Base-by-base conservation (phyloP, 768 basidiomycete genomes). In the Flagelloscypha sp. region DNA sequence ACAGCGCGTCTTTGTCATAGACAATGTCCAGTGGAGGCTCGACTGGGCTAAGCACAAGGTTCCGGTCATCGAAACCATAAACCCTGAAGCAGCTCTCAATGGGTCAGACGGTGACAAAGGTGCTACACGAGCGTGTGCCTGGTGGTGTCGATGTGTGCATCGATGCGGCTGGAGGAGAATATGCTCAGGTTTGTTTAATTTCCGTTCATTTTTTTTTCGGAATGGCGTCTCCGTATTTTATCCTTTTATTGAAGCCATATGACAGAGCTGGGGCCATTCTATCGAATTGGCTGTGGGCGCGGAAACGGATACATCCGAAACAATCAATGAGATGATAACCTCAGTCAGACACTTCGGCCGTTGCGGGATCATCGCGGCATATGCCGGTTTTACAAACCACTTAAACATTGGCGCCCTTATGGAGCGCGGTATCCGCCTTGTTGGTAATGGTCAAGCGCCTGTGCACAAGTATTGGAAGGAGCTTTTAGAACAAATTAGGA, bases 401-500 rank as follows among this genome's bases (percentile, higher is more conserved):
- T 67, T 81, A 52, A 80, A 79, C 49, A 59, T 86, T 34, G 81
- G 83, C 6, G 76, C 82, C 0, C 47, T 86, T 20, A 85, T 85
- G 82, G 80, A 86, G 62, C 79, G 79, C 54, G 82, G 82, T 7
- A 58, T 81, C 12, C 60, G 78, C 42, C 62, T 84, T 33, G 79
- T 82, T 46, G 81, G 80, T 6, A 79, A 80, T 43, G 80, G 80
- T 1, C 81, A 85, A 59, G 79, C 80, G 0, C 83, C 82, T 3
- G 78, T 83, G 1, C 81, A 81, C 48, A 65, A 67, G 31, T 84
- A 80, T 57, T 84, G 81, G 81, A 59, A 79, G 37, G 74, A 82
- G 44, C 70, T 86, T 31, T 53, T 85, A 9, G 7, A 17, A 18
- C 33, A 61, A 21, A 20, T 34, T 22, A 22, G 21, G 7, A 15